phyloP scores from a whole-genome alignment of 352 stramenopile genomes.

The Pythium utonaiense region DNA sequence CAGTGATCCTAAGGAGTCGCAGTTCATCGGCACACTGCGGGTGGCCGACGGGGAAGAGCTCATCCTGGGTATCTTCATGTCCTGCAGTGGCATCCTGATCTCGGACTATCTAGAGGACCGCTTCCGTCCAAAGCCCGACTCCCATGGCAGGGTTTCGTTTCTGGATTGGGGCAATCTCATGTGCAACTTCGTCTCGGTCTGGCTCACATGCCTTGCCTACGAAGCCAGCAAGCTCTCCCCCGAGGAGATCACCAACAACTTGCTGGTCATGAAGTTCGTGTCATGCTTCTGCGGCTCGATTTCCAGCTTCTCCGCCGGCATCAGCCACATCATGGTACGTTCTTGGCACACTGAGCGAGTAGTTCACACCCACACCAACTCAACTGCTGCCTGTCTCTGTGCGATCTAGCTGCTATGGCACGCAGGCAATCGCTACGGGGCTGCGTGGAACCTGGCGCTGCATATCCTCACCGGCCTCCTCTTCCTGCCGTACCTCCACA shows the following conservation, averaged over 20 bases:
- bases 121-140: conserved; percentile 16
- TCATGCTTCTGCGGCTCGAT: conserved; percentile 41
- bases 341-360: too few relatives aligned
- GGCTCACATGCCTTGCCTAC: conserved; percentile 33
- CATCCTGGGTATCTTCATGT: conserved; percentile 42
- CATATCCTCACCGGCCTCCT: conserved; percentile 27
- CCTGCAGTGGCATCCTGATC: conserved; percentile 29
- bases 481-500: conserved; percentile 34
- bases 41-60: conserved; percentile 38
- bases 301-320: conserved; percentile 29
- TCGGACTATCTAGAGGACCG: conserved; percentile 25
- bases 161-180: conserved; percentile 36
- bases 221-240: conserved; percentile 29
- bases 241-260: conserved; percentile 26
- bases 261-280: conserved; percentile 40
- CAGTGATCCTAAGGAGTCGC: conserved; percentile 70
- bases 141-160: conserved; percentile 15
- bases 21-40: conserved; percentile 32
- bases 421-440: conserved; percentile 18
- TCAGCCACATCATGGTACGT: conserved; percentile 35
- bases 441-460: conserved; percentile 24
- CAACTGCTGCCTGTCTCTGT: too few relatives aligned
- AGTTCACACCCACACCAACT: too few relatives aligned
- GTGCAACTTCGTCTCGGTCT: conserved; percentile 36
- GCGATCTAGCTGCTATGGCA: conserved; percentile 22